A percentile compares a stretch with the other conserved stretches of the same genome.
phyloP scores from a whole-genome alignment of 352 stramenopile species.

The Phytopythium vexans region DNA sequence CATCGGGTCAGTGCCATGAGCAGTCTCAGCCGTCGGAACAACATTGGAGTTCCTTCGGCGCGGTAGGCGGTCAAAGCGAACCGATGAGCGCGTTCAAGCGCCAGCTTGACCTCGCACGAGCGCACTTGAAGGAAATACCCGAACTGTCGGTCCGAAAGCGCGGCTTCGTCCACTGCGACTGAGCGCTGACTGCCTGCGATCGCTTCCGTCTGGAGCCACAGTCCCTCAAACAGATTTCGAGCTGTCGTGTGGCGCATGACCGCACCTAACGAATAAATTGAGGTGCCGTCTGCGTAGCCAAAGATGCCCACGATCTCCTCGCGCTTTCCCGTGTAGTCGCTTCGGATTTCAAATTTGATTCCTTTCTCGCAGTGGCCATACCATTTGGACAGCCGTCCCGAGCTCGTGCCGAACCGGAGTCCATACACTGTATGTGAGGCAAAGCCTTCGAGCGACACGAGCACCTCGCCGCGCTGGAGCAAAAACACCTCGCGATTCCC shows the following conservation, averaged over 20 bases:
- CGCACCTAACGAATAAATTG: constrained; percentile 59
- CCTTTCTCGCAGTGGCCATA: constrained; percentile 74
- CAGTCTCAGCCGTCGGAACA: constrained; percentile 34
- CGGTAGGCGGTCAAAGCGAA: constrained; percentile 55
- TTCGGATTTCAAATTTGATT: constrained; percentile 57
- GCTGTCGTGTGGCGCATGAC: constrained; percentile 62
- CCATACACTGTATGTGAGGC: constrained; percentile 71
- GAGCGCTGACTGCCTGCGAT: constrained; percentile 1
- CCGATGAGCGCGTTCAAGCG: constrained; percentile 55
- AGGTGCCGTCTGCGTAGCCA: constrained; percentile 58
- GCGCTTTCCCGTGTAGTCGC: constrained; percentile 36
- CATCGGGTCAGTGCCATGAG: constrained; percentile 63
- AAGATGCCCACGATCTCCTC: constrained; percentile 77
- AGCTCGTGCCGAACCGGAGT: constrained; percentile 57
- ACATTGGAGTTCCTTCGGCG: constrained; percentile 19
- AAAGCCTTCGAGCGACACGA: constrained; percentile 65
- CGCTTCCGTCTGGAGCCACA: constrained; percentile 48
- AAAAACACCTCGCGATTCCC: constrained; percentile 60
- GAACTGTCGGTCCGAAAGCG: constrained; percentile 68
- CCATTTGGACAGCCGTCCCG: constrained; percentile 65
- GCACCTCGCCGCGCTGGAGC: constrained; percentile 50
- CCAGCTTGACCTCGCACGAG: constrained; percentile 55
- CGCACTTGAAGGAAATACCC: constrained; percentile 82
- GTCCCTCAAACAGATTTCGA: constrained; percentile 77
- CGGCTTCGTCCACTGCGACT: constrained; percentile 17